Percentiles rank a stretch among this genome's conserved stretches.
Evolutionary conservation across 1,284 basidiomycete species (phyloP).

Genomic region (Caloboletus inedulis): DNA sequence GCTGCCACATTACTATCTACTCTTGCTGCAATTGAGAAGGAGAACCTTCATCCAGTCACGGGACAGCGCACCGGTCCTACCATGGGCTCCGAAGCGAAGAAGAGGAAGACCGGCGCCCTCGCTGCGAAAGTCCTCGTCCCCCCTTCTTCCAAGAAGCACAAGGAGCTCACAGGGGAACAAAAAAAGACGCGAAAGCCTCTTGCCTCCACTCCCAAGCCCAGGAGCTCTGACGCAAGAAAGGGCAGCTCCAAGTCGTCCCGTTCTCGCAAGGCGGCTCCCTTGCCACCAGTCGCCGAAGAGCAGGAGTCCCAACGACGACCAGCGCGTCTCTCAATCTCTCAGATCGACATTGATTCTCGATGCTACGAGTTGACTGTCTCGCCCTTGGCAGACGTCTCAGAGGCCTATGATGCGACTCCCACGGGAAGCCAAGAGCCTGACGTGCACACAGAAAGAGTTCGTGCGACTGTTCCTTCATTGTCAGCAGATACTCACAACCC

Average conservation of each 20-base stretch:
- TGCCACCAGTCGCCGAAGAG: slow-evolving; percentile 49
- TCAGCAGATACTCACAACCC: slow-evolving; percentile 16
- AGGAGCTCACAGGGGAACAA: slow-evolving; percentile 40
- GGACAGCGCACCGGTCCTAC: slow-evolving; percentile 52
- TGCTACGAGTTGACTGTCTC: slow-evolving; percentile 64
- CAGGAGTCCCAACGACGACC: slow-evolving; percentile 32
- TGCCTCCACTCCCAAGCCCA: slow-evolving; percentile 31
- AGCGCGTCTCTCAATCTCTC: slow-evolving; percentile 27
- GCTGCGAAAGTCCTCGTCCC: slow-evolving; percentile 46
- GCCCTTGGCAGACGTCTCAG: slow-evolving; percentile 61
- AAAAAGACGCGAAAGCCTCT: slow-evolving; percentile 59
- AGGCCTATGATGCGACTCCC: slow-evolving; percentile 42
- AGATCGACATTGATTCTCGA: slow-evolving; percentile 46
- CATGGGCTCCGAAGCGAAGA: slow-evolving; percentile 44
- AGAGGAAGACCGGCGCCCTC: slow-evolving; percentile 60
- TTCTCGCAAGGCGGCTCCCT: slow-evolving; percentile 39
- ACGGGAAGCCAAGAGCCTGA: slow-evolving; percentile 39
- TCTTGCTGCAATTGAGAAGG: slow-evolving; percentile 56
- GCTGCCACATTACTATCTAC: slow-evolving; percentile 35
- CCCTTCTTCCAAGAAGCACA: slow-evolving; percentile 44
- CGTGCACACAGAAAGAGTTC: slow-evolving; percentile 23
- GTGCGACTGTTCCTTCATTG: slow-evolving; percentile 7
- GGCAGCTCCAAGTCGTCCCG: slow-evolving; percentile 29
- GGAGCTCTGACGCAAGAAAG: slow-evolving; percentile 30
- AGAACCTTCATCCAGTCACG: slow-evolving; percentile 71